Base-by-base conservation (phyloP, 495 filamentous ascomycete genomes). In the Daldinia decipiens region DNA sequence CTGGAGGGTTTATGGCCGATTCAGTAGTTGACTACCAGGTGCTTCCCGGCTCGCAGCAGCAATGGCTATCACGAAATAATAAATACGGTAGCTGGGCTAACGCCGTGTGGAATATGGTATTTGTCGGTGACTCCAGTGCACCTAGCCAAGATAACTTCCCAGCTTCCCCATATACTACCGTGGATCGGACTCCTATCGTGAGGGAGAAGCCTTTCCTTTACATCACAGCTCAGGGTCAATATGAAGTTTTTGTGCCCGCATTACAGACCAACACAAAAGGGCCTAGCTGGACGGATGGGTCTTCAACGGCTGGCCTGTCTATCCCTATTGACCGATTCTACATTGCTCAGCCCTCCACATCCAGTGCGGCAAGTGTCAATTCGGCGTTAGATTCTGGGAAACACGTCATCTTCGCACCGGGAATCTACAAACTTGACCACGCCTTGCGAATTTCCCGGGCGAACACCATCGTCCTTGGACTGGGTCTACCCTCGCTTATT, bases 101-200 rank as follows among this genome's bases (percentile, higher is more conserved):
- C 21, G 76, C 59, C 34, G 76, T 78, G 2, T 78, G 76, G 76
- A 78, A 78, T 27, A 78, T 78, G 76, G 76, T 78, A 8, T 78
- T 78, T 17, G 70, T 78, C 4, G 76, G 76, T 4, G 73, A 76
- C 43, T 38, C 43, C 5, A 59, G 67, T 27, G 68, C 74, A 19
- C 76, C 76, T 4, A 62, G 54, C 21, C 68, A 74, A 54, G 68
- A 63, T 27, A 67, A 69, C 17, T 78, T 76, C 19, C 76, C 76
- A 13, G 38, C 34, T 6, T 63, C 50, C n/a, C 54, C 76, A 8
- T 78, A 78, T 61, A 78, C 76, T 24, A 76, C 74, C 26, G 32
- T 78, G 24, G 68, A 69, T 3, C 56, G 24, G 17, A 78, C 76
- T 2, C 76, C 74, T 21, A 26, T 74, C 27, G 59, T 78, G 27